Conservation (phyloP, 306 rosid genomes). For the Dryas alaskensis region DNA sequence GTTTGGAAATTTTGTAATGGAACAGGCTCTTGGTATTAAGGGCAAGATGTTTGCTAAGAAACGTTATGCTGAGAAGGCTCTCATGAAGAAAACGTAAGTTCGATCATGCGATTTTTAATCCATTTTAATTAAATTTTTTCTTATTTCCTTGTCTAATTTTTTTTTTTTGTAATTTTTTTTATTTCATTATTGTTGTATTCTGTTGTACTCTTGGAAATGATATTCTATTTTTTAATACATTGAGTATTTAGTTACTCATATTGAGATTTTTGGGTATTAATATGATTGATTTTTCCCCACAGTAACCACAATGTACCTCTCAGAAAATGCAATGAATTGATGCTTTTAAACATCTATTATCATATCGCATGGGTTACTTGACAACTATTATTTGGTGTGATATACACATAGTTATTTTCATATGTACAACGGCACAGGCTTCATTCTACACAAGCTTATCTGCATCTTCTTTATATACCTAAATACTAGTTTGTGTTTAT, state of each 20-base stretch:
- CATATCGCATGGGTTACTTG: background rate
- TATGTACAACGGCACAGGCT: no score
- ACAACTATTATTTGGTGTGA: background rate
- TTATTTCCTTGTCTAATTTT: no score
- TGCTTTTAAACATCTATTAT: background rate
- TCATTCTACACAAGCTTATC: background rate
- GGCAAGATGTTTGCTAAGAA: slow-evolving; percentile 83
- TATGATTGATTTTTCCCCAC: no score
- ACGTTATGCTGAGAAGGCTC: slow-evolving; percentile 80
- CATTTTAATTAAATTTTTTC: no score
- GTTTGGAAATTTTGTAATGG: slow-evolving; percentile 5
- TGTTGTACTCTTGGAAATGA: no score
- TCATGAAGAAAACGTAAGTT: slow-evolving; percentile 87
- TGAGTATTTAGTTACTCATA: no score
- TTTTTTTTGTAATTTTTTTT: no score
- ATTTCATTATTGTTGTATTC: no score
- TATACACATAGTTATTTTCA: background rate
- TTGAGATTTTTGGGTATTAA: no score
- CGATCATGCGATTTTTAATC: background rate
- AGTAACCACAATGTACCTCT: no score
- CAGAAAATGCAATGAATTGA: background rate
- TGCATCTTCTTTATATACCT: background rate
- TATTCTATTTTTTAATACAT: no score
- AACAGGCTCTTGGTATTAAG: slow-evolving; percentile 76
- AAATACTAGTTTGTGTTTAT: background rate